Percentiles rank a stretch among this genome's conserved stretches.
These are phyloP conservation scores for Westerdykella aurantiaca DNA, from an alignment of 2,329 filamentous ascomycete genomes.

Conservation along the genomic window DNA sequence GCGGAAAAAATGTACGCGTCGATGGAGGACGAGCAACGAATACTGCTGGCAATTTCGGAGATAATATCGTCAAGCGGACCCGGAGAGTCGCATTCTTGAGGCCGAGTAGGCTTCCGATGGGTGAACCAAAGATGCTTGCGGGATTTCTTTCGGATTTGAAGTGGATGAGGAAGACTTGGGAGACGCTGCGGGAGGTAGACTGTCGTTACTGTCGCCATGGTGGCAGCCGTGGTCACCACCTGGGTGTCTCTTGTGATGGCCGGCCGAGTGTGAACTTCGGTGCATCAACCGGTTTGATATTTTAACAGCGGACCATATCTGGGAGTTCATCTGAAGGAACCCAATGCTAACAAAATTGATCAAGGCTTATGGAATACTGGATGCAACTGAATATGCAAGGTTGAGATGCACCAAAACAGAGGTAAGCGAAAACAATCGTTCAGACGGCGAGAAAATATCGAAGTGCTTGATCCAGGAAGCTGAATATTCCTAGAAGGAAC, in stretches of 20 bases:
- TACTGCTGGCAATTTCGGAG: slow-evolving; percentile 26
- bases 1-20: slow-evolving; percentile 6
- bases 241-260: background rate
- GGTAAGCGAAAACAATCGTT: background rate
- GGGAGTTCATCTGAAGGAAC: background rate
- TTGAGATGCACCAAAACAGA: background rate
- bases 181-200: slow-evolving; percentile 9
- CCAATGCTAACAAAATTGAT: background rate
- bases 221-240: background rate
- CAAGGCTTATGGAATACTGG: background rate
- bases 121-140: slow-evolving; percentile 15
- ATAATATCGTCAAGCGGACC: slow-evolving; percentile 34
- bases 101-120: slow-evolving; percentile 15
- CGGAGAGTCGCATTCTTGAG: slow-evolving; percentile 5
- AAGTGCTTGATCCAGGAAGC: no score
- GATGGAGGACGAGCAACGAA: slow-evolving; percentile 18
- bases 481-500: no score
- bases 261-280: background rate
- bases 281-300: no score
- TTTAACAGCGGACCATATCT: background rate
- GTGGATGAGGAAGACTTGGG: slow-evolving; percentile 22
- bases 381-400: background rate
- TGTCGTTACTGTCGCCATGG: slow-evolving; percentile 1
- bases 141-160: slow-evolving; percentile 26
- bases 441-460: no score